Base-by-base conservation (phyloP, 768 basidiomycete genomes). In the Kwoniella mangroviensis region DNA sequence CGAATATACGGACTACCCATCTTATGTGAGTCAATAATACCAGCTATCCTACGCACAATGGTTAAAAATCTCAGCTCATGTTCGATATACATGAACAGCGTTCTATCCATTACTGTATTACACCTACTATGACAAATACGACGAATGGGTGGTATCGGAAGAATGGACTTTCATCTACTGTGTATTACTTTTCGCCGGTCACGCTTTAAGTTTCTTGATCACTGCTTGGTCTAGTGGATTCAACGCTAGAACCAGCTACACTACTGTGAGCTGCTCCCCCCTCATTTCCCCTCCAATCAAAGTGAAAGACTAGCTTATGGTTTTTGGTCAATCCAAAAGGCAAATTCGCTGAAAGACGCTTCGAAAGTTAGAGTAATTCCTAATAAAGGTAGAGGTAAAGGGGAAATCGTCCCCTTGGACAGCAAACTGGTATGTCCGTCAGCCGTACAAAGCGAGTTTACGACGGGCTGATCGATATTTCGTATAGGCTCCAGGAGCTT, bases 111-210 rank as follows among this genome's bases (percentile, higher is more conserved):
- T 84, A 4, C 81, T 84, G 21, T 83, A 83, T 68, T 97, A 96
- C 82, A 91, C 94, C 22, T 98, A 98, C 86, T 92, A 90, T 77
- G 83, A 94, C 84, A 90, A 88, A 83, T 97, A 98, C 83, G 92
- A 96, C 77, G 85, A 90, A 71, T 97, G 92, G 91, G 85, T 98
- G 65, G 87, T 90, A 78, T 92, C 92, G 67, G 94, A 96, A 84
- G 96, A 98, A 82, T 98, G 95, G 95, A 96, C 97, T 0, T 99
- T 98, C 81, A 88, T 98, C 22, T 92, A 91, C 45, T 94, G 91
- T 73, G 90, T 95, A 15, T 84, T 89, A 3, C 87, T 99, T 9
- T 92, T 92, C 22, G 90, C 88, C 6, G 89, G 91, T 2, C 97
- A 98, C 82, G 93, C 94, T 3, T 87, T 99, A 67, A 94, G 92